Percentiles rank a stretch among this genome's conserved stretches.
Conservation (phyloP, 495 filamentous ascomycete genomes). For the Lentithecium fluviatile region DNA sequence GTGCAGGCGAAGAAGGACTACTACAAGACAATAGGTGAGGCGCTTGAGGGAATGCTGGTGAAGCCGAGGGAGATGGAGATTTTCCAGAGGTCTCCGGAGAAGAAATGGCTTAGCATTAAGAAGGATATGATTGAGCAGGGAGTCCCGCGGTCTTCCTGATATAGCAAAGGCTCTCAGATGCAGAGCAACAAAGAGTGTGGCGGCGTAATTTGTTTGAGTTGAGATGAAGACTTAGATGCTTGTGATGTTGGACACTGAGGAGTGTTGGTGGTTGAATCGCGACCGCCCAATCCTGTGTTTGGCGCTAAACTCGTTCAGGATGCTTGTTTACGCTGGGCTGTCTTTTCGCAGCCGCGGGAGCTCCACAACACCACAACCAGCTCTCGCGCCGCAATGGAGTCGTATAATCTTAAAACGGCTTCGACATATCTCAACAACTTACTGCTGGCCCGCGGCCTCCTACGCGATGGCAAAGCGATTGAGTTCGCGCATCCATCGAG, state of each 20-base stretch:
- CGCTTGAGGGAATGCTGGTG: constrained; percentile 51
- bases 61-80: constrained; percentile 43
- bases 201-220: no score
- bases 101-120: constrained; percentile 11
- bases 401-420: constrained; percentile 77
- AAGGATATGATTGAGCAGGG: constrained; percentile 1
- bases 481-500: constrained; percentile 77
- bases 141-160: no score
- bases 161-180: no score
- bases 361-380: background rate
- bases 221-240: no score
- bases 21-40: constrained; percentile 51
- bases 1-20: constrained; percentile 52
- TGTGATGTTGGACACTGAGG: no score
- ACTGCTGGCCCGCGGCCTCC: constrained; percentile 80
- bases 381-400: constrained; percentile 58
- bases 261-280: no score
- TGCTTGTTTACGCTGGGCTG: no score
- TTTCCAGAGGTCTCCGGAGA: constrained; percentile 36
- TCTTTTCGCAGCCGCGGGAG: no score
- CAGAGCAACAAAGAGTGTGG: no score
- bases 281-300: no score
- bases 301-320: no score
- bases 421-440: constrained; percentile 97
- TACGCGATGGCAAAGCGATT: constrained; percentile 80